Evolutionary conservation across 108 stramenopile species (phyloP), one percentile per base, ranked within the genome.

Genomic region (Skeletonema marinoi): DNA sequence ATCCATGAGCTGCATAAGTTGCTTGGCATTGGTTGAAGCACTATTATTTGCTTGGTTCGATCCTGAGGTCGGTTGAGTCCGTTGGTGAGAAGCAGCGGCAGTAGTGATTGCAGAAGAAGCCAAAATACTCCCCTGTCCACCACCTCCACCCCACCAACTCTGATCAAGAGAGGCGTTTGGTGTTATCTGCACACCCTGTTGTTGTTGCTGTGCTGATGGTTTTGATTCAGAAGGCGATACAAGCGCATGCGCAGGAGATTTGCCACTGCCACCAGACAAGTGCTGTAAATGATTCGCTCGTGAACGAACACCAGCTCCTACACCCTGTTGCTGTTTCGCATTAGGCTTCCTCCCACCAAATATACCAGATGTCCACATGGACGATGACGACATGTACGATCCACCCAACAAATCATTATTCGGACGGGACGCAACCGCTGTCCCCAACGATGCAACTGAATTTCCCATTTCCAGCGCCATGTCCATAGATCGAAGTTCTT

Each of bases 1-100:
- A 75, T 96, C 94, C 89, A 96, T 89, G 25, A 93, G 78, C 21
- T 89, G 89, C 86, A 96, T 89, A n/a, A 93, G 73, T 76, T 93
- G 90, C 69, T 93, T 93, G 16, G 89, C 90, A 51, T 93, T 92
- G 3, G 83, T 74, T 9, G 88, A 68, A 25, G 71, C 21, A 25
- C 17, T 39, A 25, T 67, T 31, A 56, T 68, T 51, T 56, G 41
- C 29, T 32, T 75, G 50, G 51, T 54, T 70, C 16, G 31, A 30
- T 32, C 74, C 67, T 2, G 1, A 31, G 2, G 46, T 13, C 19
- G 9, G 66, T 30, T 35, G 73, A 30, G 46, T 54, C 31, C 41
- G 38, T 71, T 78, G 54, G 50, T 62, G 39, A 32, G 85, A 78
- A 58, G 77, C 48, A 31, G 66, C 17, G 3, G 73, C 74, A 59